These are phyloP conservation scores for Mesotaenium endlicherianum DNA, from an alignment of 139 green algal genomes.

Conservation along the genomic window DNA sequence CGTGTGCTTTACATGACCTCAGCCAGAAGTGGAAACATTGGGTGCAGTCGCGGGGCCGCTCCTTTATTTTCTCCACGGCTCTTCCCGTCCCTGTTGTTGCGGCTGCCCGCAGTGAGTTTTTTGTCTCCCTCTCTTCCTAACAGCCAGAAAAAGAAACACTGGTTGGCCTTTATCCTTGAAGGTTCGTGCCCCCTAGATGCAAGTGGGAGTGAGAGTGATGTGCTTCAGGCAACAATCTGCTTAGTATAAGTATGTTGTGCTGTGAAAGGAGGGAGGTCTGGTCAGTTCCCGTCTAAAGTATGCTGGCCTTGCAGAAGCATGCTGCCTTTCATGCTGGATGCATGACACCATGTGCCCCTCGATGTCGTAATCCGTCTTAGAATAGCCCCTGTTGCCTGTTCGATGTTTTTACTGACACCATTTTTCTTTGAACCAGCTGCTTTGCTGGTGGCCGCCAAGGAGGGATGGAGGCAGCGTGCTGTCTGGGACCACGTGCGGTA, in stretches of 20 bases:
- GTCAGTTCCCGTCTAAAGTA: background rate
- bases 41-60: slow-evolving; percentile 20
- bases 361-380: background rate
- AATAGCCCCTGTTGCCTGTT: background rate
- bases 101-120: slow-evolving; percentile 34
- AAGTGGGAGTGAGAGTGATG: background rate
- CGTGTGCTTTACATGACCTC: background rate
- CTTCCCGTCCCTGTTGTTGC: slow-evolving; percentile 46
- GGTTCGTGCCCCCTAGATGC: no score
- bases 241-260: background rate
- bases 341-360: background rate
- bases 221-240: background rate
- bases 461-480: slow-evolving; percentile 12
- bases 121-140: background rate
- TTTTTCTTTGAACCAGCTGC: background rate
- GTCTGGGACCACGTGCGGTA: slow-evolving; percentile 6
- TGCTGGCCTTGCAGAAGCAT: background rate
- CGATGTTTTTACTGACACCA: background rate
- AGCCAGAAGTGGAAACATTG: slow-evolving; percentile 35
- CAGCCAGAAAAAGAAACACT: background rate
- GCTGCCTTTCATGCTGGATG: background rate
- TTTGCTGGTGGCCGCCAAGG: background rate
- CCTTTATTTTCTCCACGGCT: slow-evolving; percentile 52
- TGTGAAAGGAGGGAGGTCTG: background rate
- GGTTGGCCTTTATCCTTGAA: no score